These are phyloP conservation scores for Trametes coccinea DNA, from an alignment of 768 basidiomycete genomes.

Conservation along the genomic window DNA sequence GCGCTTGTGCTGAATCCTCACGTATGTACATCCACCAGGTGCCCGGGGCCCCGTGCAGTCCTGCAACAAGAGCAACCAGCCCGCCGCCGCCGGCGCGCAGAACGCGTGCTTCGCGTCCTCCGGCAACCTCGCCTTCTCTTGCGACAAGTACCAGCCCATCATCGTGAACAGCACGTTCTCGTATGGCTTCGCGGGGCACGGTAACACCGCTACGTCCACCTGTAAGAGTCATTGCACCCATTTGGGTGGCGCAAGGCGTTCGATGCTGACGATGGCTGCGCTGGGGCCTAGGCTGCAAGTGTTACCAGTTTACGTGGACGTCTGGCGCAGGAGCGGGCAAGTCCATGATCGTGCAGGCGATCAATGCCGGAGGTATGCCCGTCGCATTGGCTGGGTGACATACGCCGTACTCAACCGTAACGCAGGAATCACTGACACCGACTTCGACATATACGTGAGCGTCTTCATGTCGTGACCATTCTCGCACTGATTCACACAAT, in stretches of 20 bases:
- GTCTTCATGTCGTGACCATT: neutral
- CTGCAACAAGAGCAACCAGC: slow-evolving; percentile 19
- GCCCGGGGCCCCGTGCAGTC: slow-evolving; percentile 20
- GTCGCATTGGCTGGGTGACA: neutral
- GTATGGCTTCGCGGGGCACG: slow-evolving; percentile 23
- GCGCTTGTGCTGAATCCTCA: neutral
- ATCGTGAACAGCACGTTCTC: slow-evolving; percentile 24
- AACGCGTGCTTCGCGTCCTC: slow-evolving; percentile 25
- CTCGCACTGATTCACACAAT: neutral
- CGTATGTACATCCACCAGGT: neutral
- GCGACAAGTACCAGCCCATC: slow-evolving; percentile 24
- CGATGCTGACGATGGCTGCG: neutral
- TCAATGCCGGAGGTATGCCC: slow-evolving; percentile 28
- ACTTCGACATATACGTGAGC: slow-evolving; percentile 20
- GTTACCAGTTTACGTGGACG: slow-evolving; percentile 31
- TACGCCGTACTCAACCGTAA: neutral
- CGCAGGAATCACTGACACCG: slow-evolving; percentile 17
- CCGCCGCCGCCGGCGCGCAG: slow-evolving; percentile 14
- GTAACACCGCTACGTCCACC: slow-evolving; percentile 20
- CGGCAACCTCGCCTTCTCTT: slow-evolving; percentile 20
- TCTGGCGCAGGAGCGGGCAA: slow-evolving; percentile 27
- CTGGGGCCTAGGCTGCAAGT: slow-evolving; percentile 22
- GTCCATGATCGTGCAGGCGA: slow-evolving; percentile 29
- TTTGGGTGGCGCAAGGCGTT: neutral
- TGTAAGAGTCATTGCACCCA: slow-evolving; percentile 1